phyloP scores from a whole-genome alignment of 106 monocot species.

The Phalaenopsis aphrodite region DNA sequence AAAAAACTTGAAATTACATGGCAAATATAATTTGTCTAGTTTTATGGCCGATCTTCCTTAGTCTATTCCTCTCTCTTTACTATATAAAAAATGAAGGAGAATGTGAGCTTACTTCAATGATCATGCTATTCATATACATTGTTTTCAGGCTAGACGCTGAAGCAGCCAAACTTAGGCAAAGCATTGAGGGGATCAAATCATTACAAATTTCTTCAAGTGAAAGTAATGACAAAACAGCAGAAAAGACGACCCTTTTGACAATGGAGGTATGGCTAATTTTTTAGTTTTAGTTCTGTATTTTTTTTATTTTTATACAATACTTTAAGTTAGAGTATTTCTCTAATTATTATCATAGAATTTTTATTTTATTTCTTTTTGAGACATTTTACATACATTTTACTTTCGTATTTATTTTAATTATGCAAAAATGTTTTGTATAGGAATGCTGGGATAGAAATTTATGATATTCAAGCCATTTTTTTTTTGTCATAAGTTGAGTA shows the following conservation, averaged over 20 bases:
- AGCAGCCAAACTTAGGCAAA: slow-evolving; percentile 43
- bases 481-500: too few relatives aligned
- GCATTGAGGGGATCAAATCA: slow-evolving; percentile 42
- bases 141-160: slow-evolving; percentile 73
- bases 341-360: too few relatives aligned
- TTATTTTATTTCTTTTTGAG: too few relatives aligned
- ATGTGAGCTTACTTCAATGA: not conserved
- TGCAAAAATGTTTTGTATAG: too few relatives aligned
- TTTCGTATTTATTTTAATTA: too few relatives aligned
- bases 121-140: not conserved
- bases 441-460: too few relatives aligned
- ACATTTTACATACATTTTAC: too few relatives aligned
- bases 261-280: slow-evolving; percentile 43
- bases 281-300: not conserved
- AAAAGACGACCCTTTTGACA: slow-evolving; percentile 22
- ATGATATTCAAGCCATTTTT: too few relatives aligned
- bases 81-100: not conserved
- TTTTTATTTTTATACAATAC: too few relatives aligned
- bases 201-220: slow-evolving; percentile 21
- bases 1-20: not conserved
- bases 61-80: not conserved
- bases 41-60: not conserved
- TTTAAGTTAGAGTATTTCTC: too few relatives aligned
- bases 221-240: slow-evolving; percentile 21
- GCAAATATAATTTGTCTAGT: not conserved